Evolutionary conservation across 768 basidiomycete genomes (phyloP), one percentile per base, ranked within the genome.

Genomic region (Kwoniella sp.): DNA sequence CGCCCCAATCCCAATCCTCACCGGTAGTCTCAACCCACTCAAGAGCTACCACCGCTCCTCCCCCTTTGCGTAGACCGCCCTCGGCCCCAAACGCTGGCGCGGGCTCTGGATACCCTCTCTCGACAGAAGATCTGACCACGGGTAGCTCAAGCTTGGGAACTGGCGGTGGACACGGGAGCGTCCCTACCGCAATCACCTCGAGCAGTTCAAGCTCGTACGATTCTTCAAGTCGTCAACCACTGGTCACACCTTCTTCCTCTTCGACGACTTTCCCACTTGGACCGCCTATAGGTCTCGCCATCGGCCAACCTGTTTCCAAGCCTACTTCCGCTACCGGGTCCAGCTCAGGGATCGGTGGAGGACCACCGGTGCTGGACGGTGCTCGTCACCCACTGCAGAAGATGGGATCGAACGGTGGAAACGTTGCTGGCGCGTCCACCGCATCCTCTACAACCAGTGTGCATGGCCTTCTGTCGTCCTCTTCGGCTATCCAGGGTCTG

Each of bases 401-500:
- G 25, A 20, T 45, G 25, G 23, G 26, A 11, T 15, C 20, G 30
- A 28, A 25, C n/a, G 47, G 59, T 25, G n/a, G n/a, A n/a, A 26
- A 26, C 23, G 58, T 8, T 22, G 58, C 26, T 4, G 45, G 58
- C 23, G 26, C 17, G 28, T 55, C 55, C 20, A 65, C 63, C 25
- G 55, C 68, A 17, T 57, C 58, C 28, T 69, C 68, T 2, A 61
- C 68, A 25, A 69, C 63, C 28, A 60, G 57, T 7, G 68, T 69
- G 11, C 55, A 65, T 41, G 68, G 68, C 9, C 30, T 69, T 23
- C 48, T 69, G 13, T 58, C 63, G 11, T 54, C 63, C 2, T n/a
- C 62, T 13, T 51, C 59, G n/a, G 56, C 38, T 45, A 45, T 52
- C 22, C 29, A 52, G 25, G 51, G 51, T 22, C 23, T 26, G 22